These are phyloP conservation scores for Juglanconis sp. DNA, from an alignment of 2,329 filamentous ascomycete species.

Conservation along the genomic window DNA sequence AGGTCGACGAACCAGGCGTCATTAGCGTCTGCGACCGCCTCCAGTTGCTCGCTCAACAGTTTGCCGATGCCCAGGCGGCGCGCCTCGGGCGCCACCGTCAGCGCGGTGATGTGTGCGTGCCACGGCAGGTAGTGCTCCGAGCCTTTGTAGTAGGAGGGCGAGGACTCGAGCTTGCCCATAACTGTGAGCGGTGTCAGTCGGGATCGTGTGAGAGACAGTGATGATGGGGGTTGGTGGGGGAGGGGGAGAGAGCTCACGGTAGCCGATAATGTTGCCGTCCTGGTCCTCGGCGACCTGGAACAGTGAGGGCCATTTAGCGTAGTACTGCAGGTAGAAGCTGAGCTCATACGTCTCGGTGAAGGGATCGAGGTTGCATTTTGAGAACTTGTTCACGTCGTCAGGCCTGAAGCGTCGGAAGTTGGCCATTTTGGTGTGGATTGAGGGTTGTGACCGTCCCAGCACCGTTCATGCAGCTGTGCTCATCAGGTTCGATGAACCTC, in stretches of 20 bases:
- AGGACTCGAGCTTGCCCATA: constrained; percentile 94
- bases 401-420: constrained; percentile 83
- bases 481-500: not conserved
- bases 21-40: constrained; percentile 76
- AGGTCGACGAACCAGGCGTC: constrained; percentile 94
- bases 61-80: constrained; percentile 84
- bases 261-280: constrained; percentile 86
- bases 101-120: constrained; percentile 95
- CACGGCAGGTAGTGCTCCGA: constrained; percentile 95
- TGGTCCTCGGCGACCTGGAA: constrained; percentile 89
- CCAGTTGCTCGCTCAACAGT: constrained; percentile 75
- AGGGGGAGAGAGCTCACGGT: constrained; percentile 60
- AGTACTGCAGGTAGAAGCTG: constrained; percentile 92
- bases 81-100: constrained; percentile 85
- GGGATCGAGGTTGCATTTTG: constrained; percentile 91
- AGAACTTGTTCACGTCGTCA: constrained; percentile 82
- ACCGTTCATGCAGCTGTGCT: not conserved
- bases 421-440: constrained; percentile 54
- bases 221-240: not conserved
- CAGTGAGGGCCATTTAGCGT: constrained; percentile 91
- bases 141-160: constrained; percentile 67
- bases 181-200: constrained; percentile 52
- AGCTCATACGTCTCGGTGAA: constrained; percentile 98
- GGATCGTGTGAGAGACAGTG: not conserved
- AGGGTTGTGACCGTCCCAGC: not conserved